These are phyloP conservation scores for Physcia stellaris DNA, from an alignment of 495 filamentous ascomycete species.

Conservation along the genomic window DNA sequence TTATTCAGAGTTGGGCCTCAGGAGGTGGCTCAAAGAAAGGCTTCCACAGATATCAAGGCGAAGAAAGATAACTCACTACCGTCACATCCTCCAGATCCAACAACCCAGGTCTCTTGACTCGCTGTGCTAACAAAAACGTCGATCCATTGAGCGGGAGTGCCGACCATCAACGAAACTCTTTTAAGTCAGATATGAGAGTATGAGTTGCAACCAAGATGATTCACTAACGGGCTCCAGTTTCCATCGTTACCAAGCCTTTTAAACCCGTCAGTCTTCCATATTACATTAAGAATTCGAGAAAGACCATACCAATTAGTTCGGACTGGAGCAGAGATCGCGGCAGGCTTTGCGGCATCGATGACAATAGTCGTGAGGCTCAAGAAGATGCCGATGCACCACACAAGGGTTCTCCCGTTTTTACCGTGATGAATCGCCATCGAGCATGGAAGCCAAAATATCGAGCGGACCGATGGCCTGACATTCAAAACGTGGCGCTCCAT, in stretches of 20 bases:
- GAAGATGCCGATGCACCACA: neutral
- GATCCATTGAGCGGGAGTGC: constrained; percentile 40
- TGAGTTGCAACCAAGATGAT: no score
- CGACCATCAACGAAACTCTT: constrained; percentile 36
- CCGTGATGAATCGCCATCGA: no score
- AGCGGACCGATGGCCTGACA: no score
- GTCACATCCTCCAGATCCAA: constrained; percentile 37
- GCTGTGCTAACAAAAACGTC: constrained; percentile 43
- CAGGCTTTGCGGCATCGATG: neutral
- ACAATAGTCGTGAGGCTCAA: neutral
- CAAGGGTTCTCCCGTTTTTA: neutral
- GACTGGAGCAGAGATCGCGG: constrained; percentile 7
- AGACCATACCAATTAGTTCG: constrained; percentile 5
- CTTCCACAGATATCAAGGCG: no score
- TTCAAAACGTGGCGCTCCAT: no score
- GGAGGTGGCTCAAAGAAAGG: no score
- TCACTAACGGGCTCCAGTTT: constrained; percentile 8
- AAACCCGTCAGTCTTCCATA: no score
- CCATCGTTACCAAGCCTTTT: constrained; percentile 7
- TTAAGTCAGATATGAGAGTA: no score
- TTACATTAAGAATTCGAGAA: no score
- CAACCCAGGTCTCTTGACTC: constrained; percentile 42
- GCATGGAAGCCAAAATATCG: no score
- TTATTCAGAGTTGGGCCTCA: no score
- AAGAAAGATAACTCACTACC: constrained; percentile 5